Evolutionary conservation across 805 yeast genomes (phyloP).

Genomic region (Ogataea zsoltii): DNA sequence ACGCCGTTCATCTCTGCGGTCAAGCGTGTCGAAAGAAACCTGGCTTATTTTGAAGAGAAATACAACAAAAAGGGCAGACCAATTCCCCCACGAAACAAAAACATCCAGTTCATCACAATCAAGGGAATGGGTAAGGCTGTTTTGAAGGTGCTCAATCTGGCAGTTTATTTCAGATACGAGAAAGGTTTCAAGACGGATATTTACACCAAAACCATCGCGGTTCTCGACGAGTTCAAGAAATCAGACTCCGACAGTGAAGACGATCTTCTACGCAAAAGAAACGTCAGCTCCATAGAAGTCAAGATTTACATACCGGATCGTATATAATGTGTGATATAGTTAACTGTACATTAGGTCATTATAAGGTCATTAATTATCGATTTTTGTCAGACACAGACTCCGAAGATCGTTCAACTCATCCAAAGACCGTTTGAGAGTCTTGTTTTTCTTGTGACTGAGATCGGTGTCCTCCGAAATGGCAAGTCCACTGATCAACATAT

Average conservation of each 20-base stretch:
- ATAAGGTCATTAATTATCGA: conserved; percentile 1
- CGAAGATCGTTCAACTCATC: conserved; percentile 51
- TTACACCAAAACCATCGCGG: conserved; percentile 62
- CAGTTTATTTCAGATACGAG: conserved; percentile 54
- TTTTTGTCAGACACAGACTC: conserved; percentile 37
- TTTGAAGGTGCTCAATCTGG: conserved; percentile 63
- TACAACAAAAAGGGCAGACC: conserved; percentile 44
- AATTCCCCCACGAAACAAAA: conserved; percentile 18
- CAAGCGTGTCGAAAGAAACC: conserved; percentile 58
- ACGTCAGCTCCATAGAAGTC: conserved; percentile 49
- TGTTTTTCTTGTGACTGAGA: conserved; percentile 37
- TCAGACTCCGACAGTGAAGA: conserved; percentile 16
- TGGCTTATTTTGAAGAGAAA: conserved; percentile 37
- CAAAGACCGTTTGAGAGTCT: conserved; percentile 49
- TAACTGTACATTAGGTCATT: conserved; percentile 1
- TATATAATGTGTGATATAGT: neutral
- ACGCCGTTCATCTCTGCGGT: conserved; percentile 77
- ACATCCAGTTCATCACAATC: conserved; percentile 48
- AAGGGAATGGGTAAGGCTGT: conserved; percentile 79
- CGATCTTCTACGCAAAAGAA: conserved; percentile 41
- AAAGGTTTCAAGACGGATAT: conserved; percentile 56
- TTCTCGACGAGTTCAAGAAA: conserved; percentile 63
- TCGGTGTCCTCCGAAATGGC: conserved; percentile 25
- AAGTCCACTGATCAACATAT: conserved; percentile 32
- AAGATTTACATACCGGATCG: conserved; percentile 33